Conservation (phyloP, 192 early-diverging fungal species). For the Coemansia sp. region DNA sequence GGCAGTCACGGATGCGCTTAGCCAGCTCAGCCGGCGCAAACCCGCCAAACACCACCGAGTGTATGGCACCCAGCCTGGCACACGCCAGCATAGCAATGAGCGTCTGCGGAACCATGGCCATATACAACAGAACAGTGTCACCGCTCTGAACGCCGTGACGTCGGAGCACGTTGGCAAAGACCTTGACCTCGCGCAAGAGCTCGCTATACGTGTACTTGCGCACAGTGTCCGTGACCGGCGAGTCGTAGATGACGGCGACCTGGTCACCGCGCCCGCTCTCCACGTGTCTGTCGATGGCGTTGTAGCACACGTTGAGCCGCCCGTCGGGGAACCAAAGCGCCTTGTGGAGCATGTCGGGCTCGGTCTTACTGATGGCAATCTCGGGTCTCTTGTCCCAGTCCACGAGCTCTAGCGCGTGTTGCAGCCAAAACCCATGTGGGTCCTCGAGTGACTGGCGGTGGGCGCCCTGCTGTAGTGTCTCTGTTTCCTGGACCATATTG, state of each 20-base stretch:
- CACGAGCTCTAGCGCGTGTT: constrained; percentile 41
- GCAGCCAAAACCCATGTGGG: constrained; percentile 46
- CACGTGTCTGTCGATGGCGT: constrained; percentile 75
- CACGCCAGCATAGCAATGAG: constrained; percentile 83
- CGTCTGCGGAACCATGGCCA: constrained; percentile 82
- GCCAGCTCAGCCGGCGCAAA: constrained; percentile 75
- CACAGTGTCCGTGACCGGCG: constrained; percentile 60
- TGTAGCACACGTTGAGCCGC: constrained; percentile 77
- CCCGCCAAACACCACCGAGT: constrained; percentile 80
- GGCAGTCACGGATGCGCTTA: constrained; percentile 79
- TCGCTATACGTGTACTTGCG: constrained; percentile 63
- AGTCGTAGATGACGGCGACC: constrained; percentile 74
- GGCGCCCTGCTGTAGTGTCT: constrained; percentile 23
- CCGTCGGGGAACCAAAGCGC: constrained; percentile 69
- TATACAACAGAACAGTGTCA: constrained; percentile 77
- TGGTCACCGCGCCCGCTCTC: constrained; percentile 58
- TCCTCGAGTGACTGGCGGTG: constrained; percentile 34
- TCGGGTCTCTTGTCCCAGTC: constrained; percentile 39
- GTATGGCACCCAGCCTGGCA: constrained; percentile 77
- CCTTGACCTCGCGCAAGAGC: constrained; percentile 65
- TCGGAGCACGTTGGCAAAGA: constrained; percentile 63
- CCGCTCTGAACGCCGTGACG: constrained; percentile 64
- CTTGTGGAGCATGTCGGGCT: constrained; percentile 20
- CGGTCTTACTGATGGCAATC: constrained; percentile 13
- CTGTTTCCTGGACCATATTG: background rate